Conservation (phyloP, 176 grass and related monocot genomes). For the Zoysia japonica region DNA sequence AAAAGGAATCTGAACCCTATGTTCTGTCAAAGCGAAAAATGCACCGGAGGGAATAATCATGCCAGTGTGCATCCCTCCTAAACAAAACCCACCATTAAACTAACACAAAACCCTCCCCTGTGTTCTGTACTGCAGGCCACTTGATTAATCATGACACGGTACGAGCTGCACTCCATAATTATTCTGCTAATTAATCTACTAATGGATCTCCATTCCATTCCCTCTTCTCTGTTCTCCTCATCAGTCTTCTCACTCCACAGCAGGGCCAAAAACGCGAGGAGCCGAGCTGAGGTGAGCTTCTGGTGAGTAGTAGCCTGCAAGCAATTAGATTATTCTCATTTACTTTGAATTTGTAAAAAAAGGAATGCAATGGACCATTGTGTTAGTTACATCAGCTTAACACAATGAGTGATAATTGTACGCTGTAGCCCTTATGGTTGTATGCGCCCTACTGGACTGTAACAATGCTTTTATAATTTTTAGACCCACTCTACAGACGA, state of each 20-base stretch:
- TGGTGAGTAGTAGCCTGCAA: neutral
- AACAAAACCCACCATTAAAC: neutral
- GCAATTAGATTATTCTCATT: too few species aligned
- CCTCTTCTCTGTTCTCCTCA: neutral
- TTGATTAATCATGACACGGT: constrained; percentile 36
- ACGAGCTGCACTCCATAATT: constrained; percentile 18
- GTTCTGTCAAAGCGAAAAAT: constrained; percentile 37
- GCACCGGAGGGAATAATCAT: constrained; percentile 27
- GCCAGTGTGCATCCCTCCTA: neutral
- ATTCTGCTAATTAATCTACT: constrained; percentile 1
- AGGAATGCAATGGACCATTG: too few species aligned
- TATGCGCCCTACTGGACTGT: too few species aligned
- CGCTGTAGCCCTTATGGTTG: too few species aligned
- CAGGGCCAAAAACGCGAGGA: neutral
- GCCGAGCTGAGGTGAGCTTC: too few species aligned
- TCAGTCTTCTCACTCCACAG: neutral
- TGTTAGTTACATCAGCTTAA: too few species aligned
- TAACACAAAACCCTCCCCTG: neutral
- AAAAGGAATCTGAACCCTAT: constrained; percentile 49
- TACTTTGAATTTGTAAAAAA: too few species aligned
- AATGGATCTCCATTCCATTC: neutral
- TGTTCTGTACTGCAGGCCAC: neutral
- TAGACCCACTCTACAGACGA: too few species aligned
- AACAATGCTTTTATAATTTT: too few species aligned
- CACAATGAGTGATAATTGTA: too few species aligned